phyloP scores from a whole-genome alignment of 768 basidiomycete genomes.

The Strobilomyces echinocephalus region DNA sequence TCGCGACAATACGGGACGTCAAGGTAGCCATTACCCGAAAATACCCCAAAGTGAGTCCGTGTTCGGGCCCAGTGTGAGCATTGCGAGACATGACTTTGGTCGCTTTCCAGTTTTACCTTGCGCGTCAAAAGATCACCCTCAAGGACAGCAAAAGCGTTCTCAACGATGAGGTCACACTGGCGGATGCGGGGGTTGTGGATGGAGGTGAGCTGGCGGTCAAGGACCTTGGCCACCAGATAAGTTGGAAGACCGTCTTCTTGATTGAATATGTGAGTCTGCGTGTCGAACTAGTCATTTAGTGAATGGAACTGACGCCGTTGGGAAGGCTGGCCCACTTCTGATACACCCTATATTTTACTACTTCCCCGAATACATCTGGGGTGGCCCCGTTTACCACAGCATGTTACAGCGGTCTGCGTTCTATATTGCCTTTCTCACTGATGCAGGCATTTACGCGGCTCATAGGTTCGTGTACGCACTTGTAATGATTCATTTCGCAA shows the following conservation, averaged over 20 bases:
- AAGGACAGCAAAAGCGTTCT: slow-evolving; percentile 59
- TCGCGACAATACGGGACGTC: slow-evolving; percentile 62
- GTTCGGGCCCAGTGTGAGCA: background rate
- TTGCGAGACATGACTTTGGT: background rate
- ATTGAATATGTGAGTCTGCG: slow-evolving; percentile 81
- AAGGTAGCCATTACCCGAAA: slow-evolving; percentile 59
- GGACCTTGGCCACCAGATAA: slow-evolving; percentile 86
- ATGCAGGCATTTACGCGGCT: slow-evolving; percentile 6
- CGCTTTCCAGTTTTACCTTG: slow-evolving; percentile 54
- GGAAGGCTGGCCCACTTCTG: slow-evolving; percentile 77
- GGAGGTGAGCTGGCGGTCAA: slow-evolving; percentile 73
- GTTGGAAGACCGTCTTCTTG: slow-evolving; percentile 85
- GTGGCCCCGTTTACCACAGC: slow-evolving; percentile 66
- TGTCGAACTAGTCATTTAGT: background rate
- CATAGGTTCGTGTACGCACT: slow-evolving; percentile 64
- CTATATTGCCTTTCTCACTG: background rate
- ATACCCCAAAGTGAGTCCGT: slow-evolving; percentile 42
- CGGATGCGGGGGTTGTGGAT: slow-evolving; percentile 50
- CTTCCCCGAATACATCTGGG: slow-evolving; percentile 66
- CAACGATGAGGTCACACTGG: slow-evolving; percentile 58
- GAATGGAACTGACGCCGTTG: slow-evolving; percentile 1
- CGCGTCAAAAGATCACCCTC: slow-evolving; percentile 70
- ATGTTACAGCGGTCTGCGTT: slow-evolving; percentile 62
- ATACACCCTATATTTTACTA: slow-evolving; percentile 85
- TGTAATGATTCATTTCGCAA: slow-evolving; percentile 82